phyloP scores from a whole-genome alignment of 345 rosid species.

The Passiflora organensis region DNA sequence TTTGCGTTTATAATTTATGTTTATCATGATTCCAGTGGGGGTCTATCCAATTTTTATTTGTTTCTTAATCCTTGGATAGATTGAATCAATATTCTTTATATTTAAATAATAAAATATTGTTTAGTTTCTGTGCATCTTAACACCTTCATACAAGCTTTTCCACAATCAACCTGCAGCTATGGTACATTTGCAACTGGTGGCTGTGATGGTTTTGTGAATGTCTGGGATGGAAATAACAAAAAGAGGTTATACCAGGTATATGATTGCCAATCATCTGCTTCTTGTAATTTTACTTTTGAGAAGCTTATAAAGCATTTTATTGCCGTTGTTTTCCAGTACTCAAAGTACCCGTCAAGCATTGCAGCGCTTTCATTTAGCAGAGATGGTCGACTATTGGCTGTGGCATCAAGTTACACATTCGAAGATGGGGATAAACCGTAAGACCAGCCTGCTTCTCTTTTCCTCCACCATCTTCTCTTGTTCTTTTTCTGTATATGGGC shows the following conservation, averaged over 20 bases:
- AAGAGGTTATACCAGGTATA: conserved; percentile 95
- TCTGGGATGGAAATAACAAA: conserved; percentile 99
- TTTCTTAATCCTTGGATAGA: background rate
- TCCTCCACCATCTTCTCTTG: background rate
- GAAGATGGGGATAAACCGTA: conserved; percentile 98
- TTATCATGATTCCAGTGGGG: too few relatives aligned
- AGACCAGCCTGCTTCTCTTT: conserved; percentile 16
- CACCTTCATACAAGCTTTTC: conserved; percentile 11
- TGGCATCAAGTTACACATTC: conserved; percentile 92
- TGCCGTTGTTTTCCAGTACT: conserved; percentile 52
- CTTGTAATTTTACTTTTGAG: background rate
- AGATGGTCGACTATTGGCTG: conserved; percentile 93
- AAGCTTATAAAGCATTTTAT: background rate
- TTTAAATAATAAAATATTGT: background rate
- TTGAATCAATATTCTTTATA: background rate
- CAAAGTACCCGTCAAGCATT: conserved; percentile 84
- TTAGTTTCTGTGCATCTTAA: background rate
- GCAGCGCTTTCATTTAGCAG: conserved; percentile 94
- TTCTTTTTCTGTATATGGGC: background rate
- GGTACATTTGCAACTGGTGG: conserved; percentile 99
- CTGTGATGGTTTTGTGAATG: conserved; percentile 93
- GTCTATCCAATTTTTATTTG: background rate
- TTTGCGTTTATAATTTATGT: too few relatives aligned
- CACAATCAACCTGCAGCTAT: conserved; percentile 48
- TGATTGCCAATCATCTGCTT: background rate